Evolutionary conservation across 2,329 filamentous ascomycete genomes (phyloP).

Genomic region (Akanthomyces dipterigenus): DNA sequence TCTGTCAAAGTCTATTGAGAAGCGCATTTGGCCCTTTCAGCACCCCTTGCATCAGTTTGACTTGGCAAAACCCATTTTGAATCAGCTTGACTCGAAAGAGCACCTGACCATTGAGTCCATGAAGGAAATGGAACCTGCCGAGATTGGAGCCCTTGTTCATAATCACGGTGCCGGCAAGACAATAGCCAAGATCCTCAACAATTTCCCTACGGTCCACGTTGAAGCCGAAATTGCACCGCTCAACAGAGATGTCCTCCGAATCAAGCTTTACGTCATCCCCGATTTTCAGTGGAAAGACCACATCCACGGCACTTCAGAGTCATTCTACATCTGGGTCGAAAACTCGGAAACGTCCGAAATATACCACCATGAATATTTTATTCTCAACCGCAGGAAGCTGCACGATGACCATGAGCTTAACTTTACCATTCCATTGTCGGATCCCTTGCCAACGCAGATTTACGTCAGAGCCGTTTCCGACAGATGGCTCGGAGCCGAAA

Average conservation of each 20-base stretch:
- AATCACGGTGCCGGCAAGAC: constrained; percentile 82
- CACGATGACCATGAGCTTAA: constrained; percentile 96
- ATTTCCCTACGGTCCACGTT: constrained; percentile 85
- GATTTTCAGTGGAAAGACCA: constrained; percentile 95
- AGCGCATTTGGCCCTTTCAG: constrained; percentile 88
- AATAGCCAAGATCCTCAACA: constrained; percentile 73
- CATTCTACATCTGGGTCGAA: constrained; percentile 98
- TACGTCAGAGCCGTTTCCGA: constrained; percentile 94
- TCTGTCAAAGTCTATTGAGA: constrained; percentile 94
- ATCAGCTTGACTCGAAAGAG: constrained; percentile 77
- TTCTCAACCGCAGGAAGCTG: constrained; percentile 81
- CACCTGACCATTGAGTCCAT: constrained; percentile 71
- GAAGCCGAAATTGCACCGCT: constrained; percentile 93
- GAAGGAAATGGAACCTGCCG: constrained; percentile 85
- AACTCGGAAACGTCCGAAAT: constrained; percentile 97
- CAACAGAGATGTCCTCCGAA: constrained; percentile 89
- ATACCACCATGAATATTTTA: constrained; percentile 96
- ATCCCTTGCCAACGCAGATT: constrained; percentile 90
- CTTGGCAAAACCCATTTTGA: constrained; percentile 73
- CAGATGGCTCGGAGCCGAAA: constrained; percentile 93
- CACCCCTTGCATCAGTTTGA: constrained; percentile 96
- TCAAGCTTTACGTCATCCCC: constrained; percentile 76
- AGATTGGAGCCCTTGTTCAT: constrained; percentile 86
- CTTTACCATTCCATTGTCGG: constrained; percentile 91
- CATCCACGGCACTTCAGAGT: constrained; percentile 88